These are phyloP conservation scores for Cyclotella kingstonii DNA, from an alignment of 108 stramenopile genomes.

Conservation along the genomic window DNA sequence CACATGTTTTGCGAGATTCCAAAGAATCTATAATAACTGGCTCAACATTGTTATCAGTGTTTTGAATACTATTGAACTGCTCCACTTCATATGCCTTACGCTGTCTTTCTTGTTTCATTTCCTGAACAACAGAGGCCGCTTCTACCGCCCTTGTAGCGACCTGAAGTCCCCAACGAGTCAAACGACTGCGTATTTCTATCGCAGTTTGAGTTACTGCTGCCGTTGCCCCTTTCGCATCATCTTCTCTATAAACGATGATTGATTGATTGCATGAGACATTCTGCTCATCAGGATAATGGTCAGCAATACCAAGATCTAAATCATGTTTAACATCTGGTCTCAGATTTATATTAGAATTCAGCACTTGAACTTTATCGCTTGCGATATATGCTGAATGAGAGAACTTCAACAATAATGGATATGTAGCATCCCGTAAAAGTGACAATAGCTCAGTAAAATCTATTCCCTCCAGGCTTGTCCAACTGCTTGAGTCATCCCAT, in stretches of 20 bases:
- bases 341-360: too few species aligned
- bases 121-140: conserved; percentile 34
- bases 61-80: not conserved
- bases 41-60: not conserved
- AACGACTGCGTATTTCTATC: conserved; percentile 28
- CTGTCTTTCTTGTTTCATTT: conserved; percentile 36
- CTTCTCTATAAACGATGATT: conserved; percentile 29
- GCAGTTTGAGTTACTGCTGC: conserved; percentile 35
- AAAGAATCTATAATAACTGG: too few species aligned
- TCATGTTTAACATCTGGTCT: not conserved
- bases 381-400: not conserved
- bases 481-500: not conserved
- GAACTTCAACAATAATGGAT: conserved; percentile 22
- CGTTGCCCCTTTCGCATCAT: conserved; percentile 36
- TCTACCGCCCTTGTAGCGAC: conserved; percentile 35
- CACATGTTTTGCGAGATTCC: too few species aligned
- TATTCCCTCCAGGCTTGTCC: conserved; percentile 17
- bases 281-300: not conserved
- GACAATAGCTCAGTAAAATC: conserved; percentile 26
- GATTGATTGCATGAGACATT: conserved; percentile 8
- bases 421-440: conserved; percentile 9
- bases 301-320: not conserved
- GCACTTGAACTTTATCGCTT: not conserved
- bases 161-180: conserved; percentile 40
- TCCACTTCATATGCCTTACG: conserved; percentile 28